A percentile compares a stretch with the other conserved stretches of the same genome.
Conservation (phyloP, 2,329 filamentous ascomycete genomes). For the Talaromyces verruculosus region DNA sequence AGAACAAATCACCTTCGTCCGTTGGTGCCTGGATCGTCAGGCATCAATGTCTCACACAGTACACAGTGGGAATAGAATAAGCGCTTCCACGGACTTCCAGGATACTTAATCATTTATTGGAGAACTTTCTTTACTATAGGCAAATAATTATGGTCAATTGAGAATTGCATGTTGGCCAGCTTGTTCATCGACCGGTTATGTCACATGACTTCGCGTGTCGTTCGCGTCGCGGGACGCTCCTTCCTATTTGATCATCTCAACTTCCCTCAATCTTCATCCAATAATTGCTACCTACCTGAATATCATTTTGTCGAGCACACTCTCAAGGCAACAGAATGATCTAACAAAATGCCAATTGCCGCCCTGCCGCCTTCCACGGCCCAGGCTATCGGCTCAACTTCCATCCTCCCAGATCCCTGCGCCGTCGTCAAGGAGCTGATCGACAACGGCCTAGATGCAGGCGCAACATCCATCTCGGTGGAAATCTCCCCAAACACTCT, state of each 20-base stretch:
- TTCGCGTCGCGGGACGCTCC: constrained; percentile 12
- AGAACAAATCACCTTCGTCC: not conserved
- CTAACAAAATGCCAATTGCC: constrained; percentile 46
- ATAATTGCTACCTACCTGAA: not conserved
- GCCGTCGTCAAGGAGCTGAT: constrained; percentile 65
- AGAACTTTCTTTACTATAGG: no score
- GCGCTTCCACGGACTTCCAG: not conserved
- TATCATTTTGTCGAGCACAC: not conserved
- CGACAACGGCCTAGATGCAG: constrained; percentile 67
- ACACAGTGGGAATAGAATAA: not conserved
- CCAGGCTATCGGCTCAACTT: constrained; percentile 57
- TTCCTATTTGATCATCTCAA: constrained; percentile 6
- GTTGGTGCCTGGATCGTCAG: not conserved
- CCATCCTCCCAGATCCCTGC: constrained; percentile 57
- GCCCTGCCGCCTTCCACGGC: constrained; percentile 45
- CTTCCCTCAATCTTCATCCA: not conserved
- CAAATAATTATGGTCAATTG: no score
- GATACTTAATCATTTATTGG: not conserved
- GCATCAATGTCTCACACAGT: not conserved
- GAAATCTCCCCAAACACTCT: constrained; percentile 61
- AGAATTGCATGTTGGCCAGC: not conserved
- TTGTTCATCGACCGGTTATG: not conserved
- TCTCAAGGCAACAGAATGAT: not conserved
- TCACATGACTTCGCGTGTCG: constrained; percentile 19
- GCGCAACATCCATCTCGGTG: constrained; percentile 57